Evolutionary conservation across 169 alveolate genomes (phyloP), one percentile per base, ranked within the genome.

Genomic region (Eimeria zaria): DNA sequence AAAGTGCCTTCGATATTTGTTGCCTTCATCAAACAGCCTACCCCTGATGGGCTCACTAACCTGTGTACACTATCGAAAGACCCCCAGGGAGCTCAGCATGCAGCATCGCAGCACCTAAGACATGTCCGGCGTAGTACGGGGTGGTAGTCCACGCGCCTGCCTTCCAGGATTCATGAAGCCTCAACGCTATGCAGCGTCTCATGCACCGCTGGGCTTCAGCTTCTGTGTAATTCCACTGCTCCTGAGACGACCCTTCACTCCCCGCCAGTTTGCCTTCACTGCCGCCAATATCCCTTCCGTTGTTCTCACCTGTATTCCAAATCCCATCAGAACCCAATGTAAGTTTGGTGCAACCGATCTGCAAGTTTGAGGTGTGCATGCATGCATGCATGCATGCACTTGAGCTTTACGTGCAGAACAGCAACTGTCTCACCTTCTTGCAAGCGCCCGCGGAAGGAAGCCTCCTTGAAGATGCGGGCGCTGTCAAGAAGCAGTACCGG

Each of bases 21-120:
- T 67, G 46, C 46, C 48, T 67, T 67, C 78, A 67, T 20, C 44
- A 67, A 67, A n/a, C 78, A 67, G 33, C 48, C 44, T 4, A 24
- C 12, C 20, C 44, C 20, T 62, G 24, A 62, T 36, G 71, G 36
- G 18, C 71, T 8, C 33, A 48, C 78, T 67, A 11, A 9, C 99
- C 99, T 22, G 99, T 99, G 97, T 99, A 99, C 55, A 99, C 96
- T 22, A 90, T 27, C 0, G 81, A 33, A 33, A 39, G 39, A 2
- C 71, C 85, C 41, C 98, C 99, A 36, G 85, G 62, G 88, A 99
- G 99, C 97, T 99, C 99, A 74, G 99, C 99, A 85, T 99, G 96
- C 97, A 99, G 99, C 99, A 99, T 99, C 48, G 99, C 99, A 1
- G 99, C 99, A 8, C 99, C 99, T 41, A 99, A 97, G 53, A 99